phyloP scores from a whole-genome alignment of 257 asterid genomes.

The Voacanga thouarsii region DNA sequence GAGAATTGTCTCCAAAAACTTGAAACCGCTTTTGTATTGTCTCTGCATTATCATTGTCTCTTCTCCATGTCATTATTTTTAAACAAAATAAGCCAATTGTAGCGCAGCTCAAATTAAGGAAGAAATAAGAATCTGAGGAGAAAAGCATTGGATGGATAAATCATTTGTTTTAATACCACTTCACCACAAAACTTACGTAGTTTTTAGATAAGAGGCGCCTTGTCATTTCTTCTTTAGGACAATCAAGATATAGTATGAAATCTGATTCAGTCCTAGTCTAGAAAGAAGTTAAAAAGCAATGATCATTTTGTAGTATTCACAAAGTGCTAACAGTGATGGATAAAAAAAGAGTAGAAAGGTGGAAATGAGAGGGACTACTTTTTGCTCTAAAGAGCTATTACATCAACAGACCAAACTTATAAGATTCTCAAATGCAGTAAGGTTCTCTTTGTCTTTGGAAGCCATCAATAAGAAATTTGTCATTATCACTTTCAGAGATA shows the following conservation, averaged over 20 bases:
- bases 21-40: conserved; percentile 49
- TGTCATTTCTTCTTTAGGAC: conserved; percentile 46
- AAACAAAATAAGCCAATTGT: not conserved
- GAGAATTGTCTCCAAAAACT: conserved; percentile 43
- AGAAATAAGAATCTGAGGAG: not conserved
- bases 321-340: not conserved
- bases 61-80: conserved; percentile 28
- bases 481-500: conserved; percentile 56
- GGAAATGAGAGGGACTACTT: not conserved
- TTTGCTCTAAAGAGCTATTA: not conserved
- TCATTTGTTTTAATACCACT: not conserved
- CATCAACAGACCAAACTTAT: conserved; percentile 37
- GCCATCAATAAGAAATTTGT: conserved; percentile 88
- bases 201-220: conserved; percentile 39
- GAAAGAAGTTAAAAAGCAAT: conserved; percentile 7
- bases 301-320: not conserved
- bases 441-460: conserved; percentile 94
- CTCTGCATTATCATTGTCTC: conserved; percentile 50
- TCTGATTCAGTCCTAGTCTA: conserved; percentile 80
- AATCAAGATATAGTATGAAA: conserved; percentile 48
- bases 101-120: not conserved
- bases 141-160: not conserved
- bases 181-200: conserved; percentile 17
- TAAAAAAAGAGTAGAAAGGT: not conserved
- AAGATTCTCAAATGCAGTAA: conserved; percentile 72